Evolutionary conservation across 495 filamentous ascomycete genomes (phyloP).

Genomic region (Entonaema liquescens): DNA sequence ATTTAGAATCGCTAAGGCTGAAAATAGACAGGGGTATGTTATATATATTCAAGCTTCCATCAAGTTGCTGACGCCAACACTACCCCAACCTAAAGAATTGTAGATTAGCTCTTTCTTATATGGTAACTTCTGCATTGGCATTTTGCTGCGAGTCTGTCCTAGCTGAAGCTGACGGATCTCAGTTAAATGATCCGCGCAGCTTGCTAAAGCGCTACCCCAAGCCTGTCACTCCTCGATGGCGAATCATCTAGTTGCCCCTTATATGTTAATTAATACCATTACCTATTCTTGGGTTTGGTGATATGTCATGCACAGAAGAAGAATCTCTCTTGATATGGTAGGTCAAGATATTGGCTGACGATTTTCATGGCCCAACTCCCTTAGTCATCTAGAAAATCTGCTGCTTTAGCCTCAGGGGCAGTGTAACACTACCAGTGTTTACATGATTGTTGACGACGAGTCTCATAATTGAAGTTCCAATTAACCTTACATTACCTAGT

Average conservation of each 20-base stretch:
- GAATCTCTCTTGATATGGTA: conserved; percentile 5
- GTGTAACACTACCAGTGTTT: conserved; percentile 9
- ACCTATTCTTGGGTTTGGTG: conserved; percentile 1
- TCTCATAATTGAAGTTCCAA: neutral
- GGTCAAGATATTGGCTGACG: conserved; percentile 5
- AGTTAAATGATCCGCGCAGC: conserved; percentile 15
- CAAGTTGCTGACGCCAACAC: conserved; percentile 34
- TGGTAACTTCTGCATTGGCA: conserved; percentile 2
- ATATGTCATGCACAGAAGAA: conserved; percentile 2
- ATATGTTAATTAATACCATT: neutral
- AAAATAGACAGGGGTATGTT: conserved; percentile 15
- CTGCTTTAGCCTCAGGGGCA: conserved; percentile 12
- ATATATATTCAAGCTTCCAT: conserved; percentile 3
- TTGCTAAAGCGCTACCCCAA: conserved; percentile 6
- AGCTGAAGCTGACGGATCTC: conserved; percentile 16
- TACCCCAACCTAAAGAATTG: conserved; percentile 1
- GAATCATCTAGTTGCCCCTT: neutral
- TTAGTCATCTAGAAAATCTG: neutral
- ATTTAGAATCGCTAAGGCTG: conserved; percentile 27
- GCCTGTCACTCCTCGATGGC: conserved; percentile 1
- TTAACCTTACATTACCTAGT: neutral
- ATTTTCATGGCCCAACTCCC: neutral
- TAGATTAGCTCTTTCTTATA: conserved; percentile 15
- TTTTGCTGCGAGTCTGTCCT: neutral
- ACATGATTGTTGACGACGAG: conserved; percentile 4